Evolutionary conservation across 805 yeast genomes (phyloP).

Genomic region (Grigorovia yakushimaensis): DNA sequence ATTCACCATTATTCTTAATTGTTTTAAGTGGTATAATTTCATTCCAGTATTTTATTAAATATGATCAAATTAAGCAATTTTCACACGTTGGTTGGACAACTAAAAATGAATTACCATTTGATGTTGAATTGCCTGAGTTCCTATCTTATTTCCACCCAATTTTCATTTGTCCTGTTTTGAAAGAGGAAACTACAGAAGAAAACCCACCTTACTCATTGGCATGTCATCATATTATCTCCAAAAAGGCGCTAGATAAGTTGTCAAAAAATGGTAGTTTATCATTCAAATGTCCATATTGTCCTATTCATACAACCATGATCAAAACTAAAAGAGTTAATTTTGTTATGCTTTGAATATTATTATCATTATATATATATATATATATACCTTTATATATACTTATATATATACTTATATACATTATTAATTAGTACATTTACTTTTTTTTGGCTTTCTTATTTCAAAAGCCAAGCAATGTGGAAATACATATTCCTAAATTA

Average conservation of each 20-base stretch:
- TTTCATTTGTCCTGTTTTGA: conserved; percentile 62
- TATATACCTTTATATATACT: background rate
- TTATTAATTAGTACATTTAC: background rate
- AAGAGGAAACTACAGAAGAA: conserved; percentile 50
- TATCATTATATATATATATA: conserved; percentile 1
- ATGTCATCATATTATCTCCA: conserved; percentile 55
- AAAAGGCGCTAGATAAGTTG: conserved; percentile 41
- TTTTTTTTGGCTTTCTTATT: too few species aligned
- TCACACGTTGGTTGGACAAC: conserved; percentile 42
- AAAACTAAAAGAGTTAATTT: conserved; percentile 38
- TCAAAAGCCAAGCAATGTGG: too few species aligned
- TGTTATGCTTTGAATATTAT: conserved; percentile 20
- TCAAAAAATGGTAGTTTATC: conserved; percentile 33
- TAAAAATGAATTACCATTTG: conserved; percentile 52
- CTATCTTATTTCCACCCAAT: conserved; percentile 50
- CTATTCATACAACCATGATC: conserved; percentile 36
- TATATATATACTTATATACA: background rate
- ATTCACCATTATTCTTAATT: conserved; percentile 44
- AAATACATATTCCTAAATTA: conserved; percentile 6
- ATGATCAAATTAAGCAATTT: conserved; percentile 28
- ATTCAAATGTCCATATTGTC: conserved; percentile 70
- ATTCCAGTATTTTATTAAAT: conserved; percentile 43
- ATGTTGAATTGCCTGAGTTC: conserved; percentile 42
- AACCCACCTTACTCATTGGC: conserved; percentile 58
- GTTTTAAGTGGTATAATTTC: conserved; percentile 45